These are phyloP conservation scores for Leishmania guyanensis DNA, from an alignment of 208 protist species.

Conservation along the genomic window DNA sequence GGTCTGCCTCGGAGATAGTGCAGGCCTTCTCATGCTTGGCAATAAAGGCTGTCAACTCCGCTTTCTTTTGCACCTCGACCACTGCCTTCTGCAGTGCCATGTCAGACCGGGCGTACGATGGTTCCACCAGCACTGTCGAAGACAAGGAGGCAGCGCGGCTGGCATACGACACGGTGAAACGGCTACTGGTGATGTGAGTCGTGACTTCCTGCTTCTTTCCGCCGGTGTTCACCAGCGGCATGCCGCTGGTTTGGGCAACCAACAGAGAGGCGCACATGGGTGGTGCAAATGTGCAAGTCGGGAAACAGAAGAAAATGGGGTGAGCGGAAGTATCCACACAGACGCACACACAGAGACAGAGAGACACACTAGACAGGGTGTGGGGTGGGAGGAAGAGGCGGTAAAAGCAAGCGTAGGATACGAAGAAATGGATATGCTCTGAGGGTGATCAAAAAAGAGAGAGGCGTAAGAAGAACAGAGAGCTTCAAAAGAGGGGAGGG, in stretches of 20 bases:
- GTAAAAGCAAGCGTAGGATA: background rate
- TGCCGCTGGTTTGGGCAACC: constrained; percentile 3
- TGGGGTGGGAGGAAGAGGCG: background rate
- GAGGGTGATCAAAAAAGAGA: background rate
- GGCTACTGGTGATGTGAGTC: constrained; percentile 16
- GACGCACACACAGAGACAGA: background rate
- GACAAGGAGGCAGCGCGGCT: constrained; percentile 29
- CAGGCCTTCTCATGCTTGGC: constrained; percentile 32
- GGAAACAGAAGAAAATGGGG: background rate
- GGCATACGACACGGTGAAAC: constrained; percentile 56
- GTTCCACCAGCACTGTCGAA: background rate
- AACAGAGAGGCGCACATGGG: constrained; percentile 13
- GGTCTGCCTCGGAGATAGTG: constrained; percentile 33
- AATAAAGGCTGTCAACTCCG: constrained; percentile 50
- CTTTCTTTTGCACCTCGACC: constrained; percentile 28
- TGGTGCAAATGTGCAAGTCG: background rate
- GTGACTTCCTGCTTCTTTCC: constrained; percentile 4
- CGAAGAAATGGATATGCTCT: background rate
- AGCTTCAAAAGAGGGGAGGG: constrained; percentile 1
- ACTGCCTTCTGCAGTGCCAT: constrained; percentile 37
- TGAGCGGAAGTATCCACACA: background rate
- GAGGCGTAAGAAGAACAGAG: constrained; percentile 21
- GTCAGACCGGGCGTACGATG: constrained; percentile 28
- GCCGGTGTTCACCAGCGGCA: constrained; percentile 4
- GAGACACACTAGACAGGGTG: background rate